Evolutionary conservation across 495 filamentous ascomycete species (phyloP).

Genomic region (Acidomyces sp.): DNA sequence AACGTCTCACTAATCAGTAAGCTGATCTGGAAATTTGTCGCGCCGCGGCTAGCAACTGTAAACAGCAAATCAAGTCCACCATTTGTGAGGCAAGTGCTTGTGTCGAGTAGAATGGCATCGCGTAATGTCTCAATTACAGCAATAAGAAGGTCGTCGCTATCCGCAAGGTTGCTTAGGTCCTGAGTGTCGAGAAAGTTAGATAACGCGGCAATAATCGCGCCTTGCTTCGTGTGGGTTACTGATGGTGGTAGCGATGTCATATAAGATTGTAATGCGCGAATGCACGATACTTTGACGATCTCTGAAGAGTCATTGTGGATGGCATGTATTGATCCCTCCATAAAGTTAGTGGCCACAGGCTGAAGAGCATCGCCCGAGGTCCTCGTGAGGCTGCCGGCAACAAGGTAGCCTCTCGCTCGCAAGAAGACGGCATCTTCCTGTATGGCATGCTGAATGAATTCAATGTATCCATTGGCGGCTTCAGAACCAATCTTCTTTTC

Average conservation of each 20-base stretch:
- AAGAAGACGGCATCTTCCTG: slow-evolving; percentile 55
- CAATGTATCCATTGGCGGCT: slow-evolving; percentile 55
- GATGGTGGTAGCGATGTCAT: slow-evolving; percentile 44
- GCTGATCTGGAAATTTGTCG: slow-evolving; percentile 73
- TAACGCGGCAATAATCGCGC: slow-evolving; percentile 59
- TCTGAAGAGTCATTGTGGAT: slow-evolving; percentile 65
- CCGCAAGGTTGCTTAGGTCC: slow-evolving; percentile 66
- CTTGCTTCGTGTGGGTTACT: slow-evolving; percentile 49
- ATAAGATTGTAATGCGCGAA: slow-evolving; percentile 78
- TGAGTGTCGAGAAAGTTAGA: slow-evolving; percentile 63
- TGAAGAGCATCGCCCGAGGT: slow-evolving; percentile 41
- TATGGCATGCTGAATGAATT: slow-evolving; percentile 67
- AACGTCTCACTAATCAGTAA: slow-evolving; percentile 79
- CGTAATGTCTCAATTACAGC: slow-evolving; percentile 80
- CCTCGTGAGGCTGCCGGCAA: slow-evolving; percentile 58
- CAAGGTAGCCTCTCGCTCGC: slow-evolving; percentile 70
- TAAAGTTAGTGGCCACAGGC: slow-evolving; percentile 44
- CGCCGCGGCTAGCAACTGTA: slow-evolving; percentile 72
- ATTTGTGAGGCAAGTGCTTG: slow-evolving; percentile 51
- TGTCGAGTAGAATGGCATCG: slow-evolving; percentile 65
- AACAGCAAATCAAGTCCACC: slow-evolving; percentile 71
- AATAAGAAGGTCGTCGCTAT: slow-evolving; percentile 81
- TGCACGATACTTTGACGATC: slow-evolving; percentile 80
- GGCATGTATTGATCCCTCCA: slow-evolving; percentile 62
- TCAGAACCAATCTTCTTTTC: slow-evolving; percentile 51